A percentile compares a stretch with the other conserved stretches of the same genome.
Evolutionary conservation across 345 rosid genomes (phyloP).

Genomic region (Salix brachista): DNA sequence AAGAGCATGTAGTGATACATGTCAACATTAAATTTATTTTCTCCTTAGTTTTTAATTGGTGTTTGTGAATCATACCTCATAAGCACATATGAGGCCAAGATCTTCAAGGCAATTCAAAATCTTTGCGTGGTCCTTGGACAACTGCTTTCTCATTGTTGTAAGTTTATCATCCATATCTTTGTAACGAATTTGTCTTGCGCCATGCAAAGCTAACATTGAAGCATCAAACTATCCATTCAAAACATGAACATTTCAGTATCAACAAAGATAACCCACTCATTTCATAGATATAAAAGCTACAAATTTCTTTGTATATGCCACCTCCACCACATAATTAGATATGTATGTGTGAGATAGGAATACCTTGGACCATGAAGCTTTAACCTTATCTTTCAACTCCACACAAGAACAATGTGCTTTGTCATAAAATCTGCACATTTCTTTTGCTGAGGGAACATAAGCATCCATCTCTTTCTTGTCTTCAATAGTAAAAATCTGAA

Average conservation of each 20-base stretch:
- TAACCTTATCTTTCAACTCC: constrained; percentile 52
- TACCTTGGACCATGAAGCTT: constrained; percentile 68
- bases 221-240: constrained; percentile 53
- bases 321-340: not conserved
- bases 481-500: constrained; percentile 59
- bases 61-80: constrained; percentile 50
- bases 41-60: not conserved
- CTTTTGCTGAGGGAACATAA: constrained; percentile 51
- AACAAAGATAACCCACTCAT: constrained; percentile 7
- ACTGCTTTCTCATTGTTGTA: constrained; percentile 36
- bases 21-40: not conserved
- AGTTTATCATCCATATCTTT: constrained; percentile 47
- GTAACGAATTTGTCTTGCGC: constrained; percentile 26
- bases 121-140: constrained; percentile 51
- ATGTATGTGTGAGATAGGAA: constrained; percentile 2
- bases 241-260: constrained; percentile 18
- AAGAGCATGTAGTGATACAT: not conserved
- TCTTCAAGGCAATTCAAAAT: constrained; percentile 73
- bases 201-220: constrained; percentile 41
- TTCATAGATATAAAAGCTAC: not conserved
- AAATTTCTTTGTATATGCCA: not conserved
- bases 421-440: constrained; percentile 55
- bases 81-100: constrained; percentile 79
- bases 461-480: constrained; percentile 47
- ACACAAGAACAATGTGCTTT: constrained; percentile 28